Conservation (phyloP, 805 yeast genomes). For the Nakazawaea ambrosiae region DNA sequence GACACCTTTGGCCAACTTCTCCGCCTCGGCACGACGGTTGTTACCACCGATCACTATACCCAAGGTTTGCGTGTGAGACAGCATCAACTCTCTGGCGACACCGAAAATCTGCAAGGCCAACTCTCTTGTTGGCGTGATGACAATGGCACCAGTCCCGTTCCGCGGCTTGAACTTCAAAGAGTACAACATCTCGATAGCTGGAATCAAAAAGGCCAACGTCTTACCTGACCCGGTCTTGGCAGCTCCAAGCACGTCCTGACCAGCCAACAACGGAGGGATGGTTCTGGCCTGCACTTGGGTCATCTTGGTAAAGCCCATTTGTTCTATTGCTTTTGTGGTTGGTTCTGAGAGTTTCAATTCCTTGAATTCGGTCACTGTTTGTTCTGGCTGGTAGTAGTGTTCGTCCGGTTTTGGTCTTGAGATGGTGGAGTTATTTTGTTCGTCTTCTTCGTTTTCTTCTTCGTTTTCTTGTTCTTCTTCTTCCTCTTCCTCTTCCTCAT, state of each 20-base stretch:
- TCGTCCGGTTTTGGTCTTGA: constrained; percentile 8
- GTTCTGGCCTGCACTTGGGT: constrained; percentile 94
- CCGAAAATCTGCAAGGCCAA: constrained; percentile 96
- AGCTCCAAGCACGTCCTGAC: constrained; percentile 97
- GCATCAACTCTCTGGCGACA: constrained; percentile 93
- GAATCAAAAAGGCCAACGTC: constrained; percentile 90
- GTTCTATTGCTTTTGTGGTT: constrained; percentile 71
- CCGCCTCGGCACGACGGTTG: constrained; percentile 95
- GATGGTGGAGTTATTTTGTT: constrained; percentile 24
- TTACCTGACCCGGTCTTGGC: constrained; percentile 99
- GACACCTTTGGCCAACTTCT: constrained; percentile 88
- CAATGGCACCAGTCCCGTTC: constrained; percentile 96
- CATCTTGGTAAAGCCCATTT: constrained; percentile 89
- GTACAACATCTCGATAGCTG: constrained; percentile 89
- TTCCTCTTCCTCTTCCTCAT: constrained; percentile 21
- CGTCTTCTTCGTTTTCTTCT: constrained; percentile 18
- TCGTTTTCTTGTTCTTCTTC: constrained; percentile 15
- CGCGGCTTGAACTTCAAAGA: constrained; percentile 92
- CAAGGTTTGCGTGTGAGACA: constrained; percentile 82
- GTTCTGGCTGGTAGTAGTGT: constrained; percentile 6
- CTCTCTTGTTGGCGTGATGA: constrained; percentile 96
- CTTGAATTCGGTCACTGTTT: constrained; percentile 27
- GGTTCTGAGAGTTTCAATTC: constrained; percentile 71
- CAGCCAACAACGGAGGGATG: constrained; percentile 93
- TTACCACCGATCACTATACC: constrained; percentile 99